A percentile compares a stretch with the other conserved stretches of the same genome.
These are phyloP conservation scores for Arxiozyma bovina DNA, from an alignment of 1,139 yeast species.

Conservation along the genomic window DNA sequence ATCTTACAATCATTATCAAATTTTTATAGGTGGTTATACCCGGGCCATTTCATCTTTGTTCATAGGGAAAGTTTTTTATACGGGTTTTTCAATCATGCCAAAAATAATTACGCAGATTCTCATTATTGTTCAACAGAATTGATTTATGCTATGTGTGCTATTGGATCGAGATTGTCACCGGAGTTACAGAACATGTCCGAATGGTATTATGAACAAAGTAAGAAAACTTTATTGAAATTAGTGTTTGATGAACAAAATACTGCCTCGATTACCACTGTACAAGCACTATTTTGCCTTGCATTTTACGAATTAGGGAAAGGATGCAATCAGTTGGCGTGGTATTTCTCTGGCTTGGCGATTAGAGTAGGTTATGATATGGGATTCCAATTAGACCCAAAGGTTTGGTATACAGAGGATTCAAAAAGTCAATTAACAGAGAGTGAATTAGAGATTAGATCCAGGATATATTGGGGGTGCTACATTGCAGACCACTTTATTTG, in stretches of 20 bases:
- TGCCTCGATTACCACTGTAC: conserved; percentile 34
- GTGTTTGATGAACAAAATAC: conserved; percentile 32
- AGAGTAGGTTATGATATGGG: conserved; percentile 60
- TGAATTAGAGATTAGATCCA: conserved; percentile 47
- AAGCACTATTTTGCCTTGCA: conserved; percentile 45
- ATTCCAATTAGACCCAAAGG: conserved; percentile 52
- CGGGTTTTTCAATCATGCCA: conserved; percentile 41
- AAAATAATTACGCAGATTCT: conserved; percentile 28
- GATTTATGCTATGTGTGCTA: conserved; percentile 48
- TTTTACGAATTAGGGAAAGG: conserved; percentile 55
- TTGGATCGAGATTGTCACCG: conserved; percentile 46
- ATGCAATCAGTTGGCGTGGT: conserved; percentile 51
- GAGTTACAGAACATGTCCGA: conserved; percentile 36
- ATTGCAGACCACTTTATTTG: conserved; percentile 58
- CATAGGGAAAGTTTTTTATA: conserved; percentile 57
- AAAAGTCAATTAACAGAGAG: conserved; percentile 25
- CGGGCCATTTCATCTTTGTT: conserved; percentile 53
- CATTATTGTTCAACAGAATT: conserved; percentile 46
- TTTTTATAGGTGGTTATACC: conserved; percentile 59
- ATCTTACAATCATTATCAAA: conserved; percentile 42
- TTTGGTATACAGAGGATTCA: conserved; percentile 37
- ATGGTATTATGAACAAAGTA: conserved; percentile 43
- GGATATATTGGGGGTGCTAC: conserved; percentile 62
- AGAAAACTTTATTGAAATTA: conserved; percentile 35
- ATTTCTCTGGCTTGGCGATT: conserved; percentile 55